Evolutionary conservation across 345 rosid genomes (phyloP), one percentile per base, ranked within the genome.

Genomic region (Salix exigua): DNA sequence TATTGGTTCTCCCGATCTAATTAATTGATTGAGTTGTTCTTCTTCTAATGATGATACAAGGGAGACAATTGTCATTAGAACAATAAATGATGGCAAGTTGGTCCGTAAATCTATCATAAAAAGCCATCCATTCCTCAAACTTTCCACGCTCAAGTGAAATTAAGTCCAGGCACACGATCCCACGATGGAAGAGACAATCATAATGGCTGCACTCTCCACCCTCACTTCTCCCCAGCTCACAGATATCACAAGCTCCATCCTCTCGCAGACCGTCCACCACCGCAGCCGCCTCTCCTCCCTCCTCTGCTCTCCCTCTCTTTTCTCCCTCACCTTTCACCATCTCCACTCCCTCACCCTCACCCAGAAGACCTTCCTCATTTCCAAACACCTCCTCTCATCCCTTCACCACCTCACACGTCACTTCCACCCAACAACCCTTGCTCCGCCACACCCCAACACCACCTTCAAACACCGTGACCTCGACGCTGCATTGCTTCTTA

Each of bases 331-430:
- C 66, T 92, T 96, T 80, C 90, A 82, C 84, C 92, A 82, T 87
- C 97, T 96, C 64, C 92, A 85, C 73, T 86, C 94, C 35, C 91
- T 96, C 60, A 86, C 98, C 44, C 88, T 91, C 72, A 68, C 85
- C 21, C 70, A 82, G 35, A 96, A 96, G 79, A 79, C 93, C 73
- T 83, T 83, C 16, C 95, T 96, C 87, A 86, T 96, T 68, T 92
- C 98, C 75, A 87, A 86, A 76, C 94, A 90, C 83, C 97, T 92
- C 88, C 91, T 89, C 79, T 87, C 87, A 78, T 89, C 89, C 68
- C 98, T 91, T 83, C 88, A 78, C 78, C 88, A 79, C 78, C 86
- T 93, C 73, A 79, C 92, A 23, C 79, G 77, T 44, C 86, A 83
- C 86, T 79, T 84, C 72, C 85, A 83, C 10, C 80, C 83, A 21